Percentiles rank a stretch among this genome's conserved stretches.
Evolutionary conservation across 306 rosid genomes (phyloP).

Genomic region (Arachis stenosperma): DNA sequence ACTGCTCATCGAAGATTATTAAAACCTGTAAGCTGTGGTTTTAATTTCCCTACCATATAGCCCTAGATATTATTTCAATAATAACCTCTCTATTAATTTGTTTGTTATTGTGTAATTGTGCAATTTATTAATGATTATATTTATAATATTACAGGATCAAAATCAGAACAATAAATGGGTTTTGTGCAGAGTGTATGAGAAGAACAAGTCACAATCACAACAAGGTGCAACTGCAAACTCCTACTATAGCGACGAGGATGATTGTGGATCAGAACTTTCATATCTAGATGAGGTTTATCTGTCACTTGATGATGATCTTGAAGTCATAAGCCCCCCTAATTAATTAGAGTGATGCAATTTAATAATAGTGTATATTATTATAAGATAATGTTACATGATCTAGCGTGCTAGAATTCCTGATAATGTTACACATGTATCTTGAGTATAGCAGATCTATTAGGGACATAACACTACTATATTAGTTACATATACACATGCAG

Average conservation of each 20-base stretch:
- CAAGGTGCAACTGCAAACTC: conserved; percentile 19
- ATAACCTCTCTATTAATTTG: too few species aligned
- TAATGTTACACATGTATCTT: conserved; percentile 14
- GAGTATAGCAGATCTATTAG: conserved; percentile 4
- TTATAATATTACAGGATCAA: conserved; percentile 35
- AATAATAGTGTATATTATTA: background rate
- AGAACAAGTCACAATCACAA: conserved; percentile 32
- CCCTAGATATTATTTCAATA: too few species aligned
- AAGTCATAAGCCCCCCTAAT: conserved; percentile 32
- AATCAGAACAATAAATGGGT: conserved; percentile 48
- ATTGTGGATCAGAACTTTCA: conserved; percentile 55
- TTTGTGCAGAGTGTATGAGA: conserved; percentile 57
- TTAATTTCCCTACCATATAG: too few species aligned
- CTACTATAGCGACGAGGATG: conserved; percentile 45
- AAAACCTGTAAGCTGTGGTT: conserved; percentile 30
- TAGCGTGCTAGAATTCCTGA: background rate
- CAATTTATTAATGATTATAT: background rate
- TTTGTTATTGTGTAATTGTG: background rate
- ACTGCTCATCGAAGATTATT: conserved; percentile 26
- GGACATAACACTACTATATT: background rate
- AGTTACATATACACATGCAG: conserved; percentile 4
- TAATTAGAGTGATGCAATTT: background rate
- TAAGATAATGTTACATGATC: background rate
- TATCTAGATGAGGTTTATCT: conserved; percentile 49
- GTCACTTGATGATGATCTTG: conserved; percentile 56